Conservation (phyloP, 2,329 filamentous ascomycete genomes). For the Rasamsonia emersonii region DNA sequence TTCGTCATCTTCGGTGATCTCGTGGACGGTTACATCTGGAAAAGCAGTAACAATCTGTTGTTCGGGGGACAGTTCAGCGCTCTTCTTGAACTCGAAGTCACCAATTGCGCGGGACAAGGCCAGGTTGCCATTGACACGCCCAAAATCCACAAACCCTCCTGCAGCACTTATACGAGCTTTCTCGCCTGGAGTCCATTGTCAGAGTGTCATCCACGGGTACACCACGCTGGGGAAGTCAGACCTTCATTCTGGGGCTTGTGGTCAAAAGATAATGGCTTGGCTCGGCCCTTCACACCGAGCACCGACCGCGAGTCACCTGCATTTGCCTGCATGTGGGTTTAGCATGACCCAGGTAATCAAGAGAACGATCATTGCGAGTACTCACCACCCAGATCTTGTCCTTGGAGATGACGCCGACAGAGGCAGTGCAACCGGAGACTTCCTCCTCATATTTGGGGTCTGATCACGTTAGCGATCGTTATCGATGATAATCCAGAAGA, state of each 20-base stretch:
- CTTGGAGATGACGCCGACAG: slow-evolving; percentile 77
- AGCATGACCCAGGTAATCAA: slow-evolving; percentile 16
- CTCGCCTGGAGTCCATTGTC: slow-evolving; percentile 54
- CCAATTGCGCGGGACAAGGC: slow-evolving; percentile 94
- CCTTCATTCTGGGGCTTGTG: slow-evolving; percentile 99
- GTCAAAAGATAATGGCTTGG: slow-evolving; percentile 97
- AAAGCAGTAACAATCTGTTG: slow-evolving; percentile 97
- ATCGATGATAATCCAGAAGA: slow-evolving; percentile 1
- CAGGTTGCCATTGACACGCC: slow-evolving; percentile 95
- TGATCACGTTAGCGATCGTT: slow-evolving; percentile 34
- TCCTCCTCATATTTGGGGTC: slow-evolving; percentile 97
- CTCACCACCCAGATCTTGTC: slow-evolving; percentile 93
- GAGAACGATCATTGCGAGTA: slow-evolving; percentile 26
- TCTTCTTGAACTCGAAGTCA: slow-evolving; percentile 99
- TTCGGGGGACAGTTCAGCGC: slow-evolving; percentile 90
- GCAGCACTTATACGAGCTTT: slow-evolving; percentile 93
- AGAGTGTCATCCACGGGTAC: not conserved
- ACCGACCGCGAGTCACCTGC: slow-evolving; percentile 94
- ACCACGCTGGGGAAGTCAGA: slow-evolving; percentile 26
- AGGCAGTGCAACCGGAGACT: slow-evolving; percentile 94
- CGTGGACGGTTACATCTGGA: slow-evolving; percentile 87
- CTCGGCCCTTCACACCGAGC: slow-evolving; percentile 89
- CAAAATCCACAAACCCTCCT: slow-evolving; percentile 96
- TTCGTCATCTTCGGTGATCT: slow-evolving; percentile 86
- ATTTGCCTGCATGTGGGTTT: slow-evolving; percentile 60